Evolutionary conservation across 73 alveolate species (phyloP).

Genomic region (Paramecium primaurelia): DNA sequence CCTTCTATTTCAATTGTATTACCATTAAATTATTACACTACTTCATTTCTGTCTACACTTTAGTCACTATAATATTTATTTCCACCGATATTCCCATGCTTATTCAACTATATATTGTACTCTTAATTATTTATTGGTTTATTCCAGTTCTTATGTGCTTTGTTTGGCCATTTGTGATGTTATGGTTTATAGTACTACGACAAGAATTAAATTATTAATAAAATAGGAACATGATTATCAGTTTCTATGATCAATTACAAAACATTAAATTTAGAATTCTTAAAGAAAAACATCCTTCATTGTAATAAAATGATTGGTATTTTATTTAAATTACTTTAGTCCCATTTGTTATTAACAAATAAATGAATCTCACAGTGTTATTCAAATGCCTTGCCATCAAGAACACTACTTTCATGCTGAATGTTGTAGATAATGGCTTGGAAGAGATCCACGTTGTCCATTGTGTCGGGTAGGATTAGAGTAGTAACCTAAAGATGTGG

Average conservation of each 20-base stretch:
- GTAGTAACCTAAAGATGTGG: neutral
- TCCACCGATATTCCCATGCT: neutral
- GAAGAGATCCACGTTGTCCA: neutral
- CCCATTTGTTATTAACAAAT: neutral
- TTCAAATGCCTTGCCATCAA: neutral
- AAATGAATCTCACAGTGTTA: neutral
- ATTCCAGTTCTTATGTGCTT: neutral
- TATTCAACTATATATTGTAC: neutral
- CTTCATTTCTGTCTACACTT: neutral
- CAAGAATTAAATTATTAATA: neutral
- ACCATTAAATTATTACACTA: neutral
- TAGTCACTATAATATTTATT: neutral
- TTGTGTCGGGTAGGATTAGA: neutral
- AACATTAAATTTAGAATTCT: neutral
- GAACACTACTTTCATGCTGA: conserved; percentile 10
- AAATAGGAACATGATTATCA: neutral
- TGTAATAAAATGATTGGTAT: neutral
- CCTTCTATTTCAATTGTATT: neutral
- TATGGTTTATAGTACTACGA: neutral
- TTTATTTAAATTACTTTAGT: neutral
- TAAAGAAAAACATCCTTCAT: neutral
- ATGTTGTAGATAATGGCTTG: neutral
- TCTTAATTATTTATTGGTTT: neutral
- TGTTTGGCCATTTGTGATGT: conserved; percentile 8
- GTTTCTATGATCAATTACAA: neutral